These are phyloP conservation scores for Plenodomus tracheiphilus DNA, from an alignment of 2,329 filamentous ascomycete genomes.

Conservation along the genomic window DNA sequence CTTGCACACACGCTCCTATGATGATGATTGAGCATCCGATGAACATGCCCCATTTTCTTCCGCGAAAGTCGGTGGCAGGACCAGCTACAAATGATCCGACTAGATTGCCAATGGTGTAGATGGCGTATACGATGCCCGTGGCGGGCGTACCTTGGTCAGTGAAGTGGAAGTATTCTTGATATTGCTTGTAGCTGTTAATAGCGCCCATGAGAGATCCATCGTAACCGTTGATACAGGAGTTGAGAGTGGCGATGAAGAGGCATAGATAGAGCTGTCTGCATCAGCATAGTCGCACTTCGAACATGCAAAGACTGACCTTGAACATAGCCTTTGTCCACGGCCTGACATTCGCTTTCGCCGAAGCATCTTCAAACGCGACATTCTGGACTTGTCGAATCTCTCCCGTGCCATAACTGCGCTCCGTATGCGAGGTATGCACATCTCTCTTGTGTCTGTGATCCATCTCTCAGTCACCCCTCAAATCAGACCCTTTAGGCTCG, in stretches of 20 bases:
- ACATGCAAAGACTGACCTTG: slow-evolving; percentile 34
- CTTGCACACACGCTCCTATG: slow-evolving; percentile 56
- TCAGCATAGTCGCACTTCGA: slow-evolving; percentile 2
- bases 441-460: slow-evolving; percentile 15
- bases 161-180: slow-evolving; percentile 50
- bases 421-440: slow-evolving; percentile 18
- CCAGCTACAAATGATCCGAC: slow-evolving; percentile 50
- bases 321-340: slow-evolving; percentile 51
- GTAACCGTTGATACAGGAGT: slow-evolving; percentile 54
- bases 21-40: slow-evolving; percentile 58
- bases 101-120: slow-evolving; percentile 53
- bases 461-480: slow-evolving; percentile 8
- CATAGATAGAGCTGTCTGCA: slow-evolving; percentile 45
- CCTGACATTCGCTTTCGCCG: slow-evolving; percentile 49
- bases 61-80: slow-evolving; percentile 48
- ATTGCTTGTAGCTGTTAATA: slow-evolving; percentile 53
- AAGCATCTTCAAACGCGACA: slow-evolving; percentile 51
- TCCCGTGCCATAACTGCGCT: slow-evolving; percentile 21
- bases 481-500: background rate
- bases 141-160: slow-evolving; percentile 44
- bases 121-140: slow-evolving; percentile 55
- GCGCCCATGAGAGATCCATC: slow-evolving; percentile 55
- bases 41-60: slow-evolving; percentile 56
- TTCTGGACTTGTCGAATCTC: slow-evolving; percentile 45
- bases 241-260: slow-evolving; percentile 49